These are phyloP conservation scores for Petunia axillaris DNA, from an alignment of 257 asterid species.

Conservation along the genomic window DNA sequence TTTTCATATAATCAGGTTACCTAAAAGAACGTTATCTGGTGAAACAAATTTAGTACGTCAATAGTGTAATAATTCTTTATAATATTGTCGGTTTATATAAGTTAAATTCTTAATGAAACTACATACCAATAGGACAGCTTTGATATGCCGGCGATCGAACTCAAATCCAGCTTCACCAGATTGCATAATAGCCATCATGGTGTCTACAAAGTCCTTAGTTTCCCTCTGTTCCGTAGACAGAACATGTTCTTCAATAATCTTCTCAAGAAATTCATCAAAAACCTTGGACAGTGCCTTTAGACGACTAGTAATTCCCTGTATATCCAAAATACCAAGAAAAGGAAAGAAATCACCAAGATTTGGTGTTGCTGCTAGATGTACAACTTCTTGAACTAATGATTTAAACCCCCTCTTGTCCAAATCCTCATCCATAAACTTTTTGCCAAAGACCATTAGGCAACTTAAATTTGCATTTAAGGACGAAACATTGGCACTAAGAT, in stretches of 20 bases:
- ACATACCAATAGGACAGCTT: slow-evolving; percentile 33
- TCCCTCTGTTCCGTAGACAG: not conserved
- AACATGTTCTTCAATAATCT: slow-evolving; percentile 27
- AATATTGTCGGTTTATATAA: too few relatives aligned
- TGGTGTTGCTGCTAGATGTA: slow-evolving; percentile 23
- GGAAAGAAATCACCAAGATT: slow-evolving; percentile 38
- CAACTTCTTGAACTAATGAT: slow-evolving; percentile 23
- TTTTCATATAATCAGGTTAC: too few relatives aligned
- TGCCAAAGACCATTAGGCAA: slow-evolving; percentile 38
- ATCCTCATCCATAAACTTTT: slow-evolving; percentile 31
- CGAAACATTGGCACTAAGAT: slow-evolving; percentile 29
- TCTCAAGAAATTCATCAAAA: slow-evolving; percentile 31
- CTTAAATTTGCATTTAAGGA: slow-evolving; percentile 31
- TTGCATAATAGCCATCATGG: slow-evolving; percentile 32
- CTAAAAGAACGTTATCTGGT: too few relatives aligned
- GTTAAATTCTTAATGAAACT: not conserved
- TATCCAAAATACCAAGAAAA: slow-evolving; percentile 31
- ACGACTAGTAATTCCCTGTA: slow-evolving; percentile 31
- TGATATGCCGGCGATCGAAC: slow-evolving; percentile 29
- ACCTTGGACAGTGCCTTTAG: slow-evolving; percentile 24
- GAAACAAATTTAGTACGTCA: too few relatives aligned
- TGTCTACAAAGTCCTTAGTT: slow-evolving; percentile 31
- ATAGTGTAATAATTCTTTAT: too few relatives aligned
- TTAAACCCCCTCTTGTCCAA: slow-evolving; percentile 27
- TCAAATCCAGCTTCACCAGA: slow-evolving; percentile 31